Base-by-base conservation (phyloP, 345 rosid species). In the Salix suchowensis region DNA sequence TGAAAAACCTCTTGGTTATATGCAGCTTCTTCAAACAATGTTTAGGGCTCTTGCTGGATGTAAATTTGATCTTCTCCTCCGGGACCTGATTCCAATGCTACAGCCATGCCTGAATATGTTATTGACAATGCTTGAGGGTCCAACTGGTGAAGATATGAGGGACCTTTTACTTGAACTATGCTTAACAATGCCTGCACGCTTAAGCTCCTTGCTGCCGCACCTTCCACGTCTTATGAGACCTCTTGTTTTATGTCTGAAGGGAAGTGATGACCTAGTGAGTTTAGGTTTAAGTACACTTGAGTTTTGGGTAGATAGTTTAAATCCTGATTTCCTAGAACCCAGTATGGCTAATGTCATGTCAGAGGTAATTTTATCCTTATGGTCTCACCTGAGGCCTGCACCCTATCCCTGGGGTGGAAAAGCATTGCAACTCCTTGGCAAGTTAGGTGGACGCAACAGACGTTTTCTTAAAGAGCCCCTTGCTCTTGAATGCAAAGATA, bases 271-370 rank as follows among this genome's bases (percentile, higher is more conserved):
- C 42, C 91, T 96, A 77, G 94, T 96, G 79, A 87, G 91, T 79
- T 81, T 93, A 75, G 95, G 98, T 64, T 85, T 96, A 84, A 92
- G 97, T 79, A 96, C 98, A 64, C 94, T 96, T 60, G 99, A 96
- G 82, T 96, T 96, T 83, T 96, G 99, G 99, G 97, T 96, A n/a
- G 99, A 93, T 79, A 96, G 97, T 82, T 87, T 96, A 75, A 96
- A 96, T 89, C 99, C 99, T 67, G 99, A 93, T 81, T 96, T 93
- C 85, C 77, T 96, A 83, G 99, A 96, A 84, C 97, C 99, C 48
- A 93, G 95, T 79, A 93, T 96, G 98, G 97, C 97, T 14, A 96
- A 87, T 85, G 96, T 96, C 73, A 93, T 92, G 96, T 92, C 97
- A 2, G 97, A 93, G 85, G 97, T 93, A 87, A 93, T 93, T 83